phyloP scores from a whole-genome alignment of 2,329 filamentous ascomycete genomes.

The Talaromyces rugulosus region DNA sequence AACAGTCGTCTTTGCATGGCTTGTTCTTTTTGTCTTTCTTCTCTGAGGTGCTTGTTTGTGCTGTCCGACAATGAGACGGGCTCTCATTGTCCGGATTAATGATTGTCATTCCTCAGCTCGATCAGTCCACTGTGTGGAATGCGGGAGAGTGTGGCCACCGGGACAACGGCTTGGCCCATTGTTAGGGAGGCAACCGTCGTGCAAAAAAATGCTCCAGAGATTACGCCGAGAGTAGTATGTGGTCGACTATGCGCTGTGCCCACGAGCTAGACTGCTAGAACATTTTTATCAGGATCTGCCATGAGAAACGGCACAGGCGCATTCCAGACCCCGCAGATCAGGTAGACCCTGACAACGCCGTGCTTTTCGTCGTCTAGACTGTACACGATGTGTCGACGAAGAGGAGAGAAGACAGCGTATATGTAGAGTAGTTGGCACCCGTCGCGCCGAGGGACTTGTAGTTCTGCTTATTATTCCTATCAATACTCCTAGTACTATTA shows the following conservation, averaged over 20 bases:
- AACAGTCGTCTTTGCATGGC: background rate
- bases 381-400: background rate
- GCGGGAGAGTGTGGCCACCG: background rate
- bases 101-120: background rate
- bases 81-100: background rate
- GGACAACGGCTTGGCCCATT: background rate
- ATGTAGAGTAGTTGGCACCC: background rate
- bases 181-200: background rate
- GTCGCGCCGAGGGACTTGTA: background rate
- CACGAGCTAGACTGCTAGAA: background rate
- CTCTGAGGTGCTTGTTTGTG: background rate
- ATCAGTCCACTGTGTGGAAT: background rate
- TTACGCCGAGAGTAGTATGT: background rate
- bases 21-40: background rate
- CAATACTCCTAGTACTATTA: background rate
- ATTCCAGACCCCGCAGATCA: slow-evolving; percentile 1
- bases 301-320: background rate
- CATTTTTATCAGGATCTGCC: background rate
- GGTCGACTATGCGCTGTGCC: no score
- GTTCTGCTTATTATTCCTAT: background rate
- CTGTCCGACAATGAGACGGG: background rate
- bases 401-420: background rate
- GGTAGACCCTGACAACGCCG: background rate
- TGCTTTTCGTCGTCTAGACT: background rate
- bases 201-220: background rate